Base-by-base conservation (phyloP, 2,329 filamentous ascomycete species). In the Podosphaera xanthii region DNA sequence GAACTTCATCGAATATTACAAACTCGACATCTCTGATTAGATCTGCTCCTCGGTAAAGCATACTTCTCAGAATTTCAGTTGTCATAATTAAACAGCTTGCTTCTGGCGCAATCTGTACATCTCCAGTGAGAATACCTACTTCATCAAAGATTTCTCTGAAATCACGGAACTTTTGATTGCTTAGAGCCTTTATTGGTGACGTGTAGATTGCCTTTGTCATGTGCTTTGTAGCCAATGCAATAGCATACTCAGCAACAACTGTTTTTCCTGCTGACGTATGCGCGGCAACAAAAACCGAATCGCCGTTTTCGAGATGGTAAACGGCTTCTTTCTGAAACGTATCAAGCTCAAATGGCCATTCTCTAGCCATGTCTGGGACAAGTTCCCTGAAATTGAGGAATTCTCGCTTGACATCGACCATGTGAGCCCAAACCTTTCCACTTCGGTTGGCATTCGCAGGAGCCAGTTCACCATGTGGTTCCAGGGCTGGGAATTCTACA, bases 181-280 rank as follows among this genome's bases (percentile, higher is more conserved):
- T 97, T 60, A 98, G 75, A 2, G 92, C 92, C 70, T 98, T 98
- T 75, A 98, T 98, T 0, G 92, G 92, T 0, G 92, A 97, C 0
- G 92, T 98, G 70, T 98, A 98, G 63, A 98, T 98, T 31, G 92
- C 91, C 70, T 98, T 98, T 7, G 92, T 98, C 91, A 97, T 97
- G 70, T 98, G 92, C 69, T 91, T 94, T n/a, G 88, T 84, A 36
- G 92, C 92, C 60, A 98, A 75, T 5, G 92, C 89, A 70, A 98
- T 97, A 56, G 91, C 92, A 71, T 98, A 98, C 70, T 98, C 92
- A 35, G 92, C 92, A 12, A 98, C 92, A 0, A 97, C 92, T 0
- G 92, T 98, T 74, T 98, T 98, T 60, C 92, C 92, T 31, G 92
- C 92, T 40, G 92, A 98, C 0, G 92, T 98, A 69, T 98, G 92